Percentiles rank a stretch among this genome's conserved stretches.
Evolutionary conservation across 2,329 filamentous ascomycete genomes (phyloP).

Genomic region (Pyricularia pennisetigena): DNA sequence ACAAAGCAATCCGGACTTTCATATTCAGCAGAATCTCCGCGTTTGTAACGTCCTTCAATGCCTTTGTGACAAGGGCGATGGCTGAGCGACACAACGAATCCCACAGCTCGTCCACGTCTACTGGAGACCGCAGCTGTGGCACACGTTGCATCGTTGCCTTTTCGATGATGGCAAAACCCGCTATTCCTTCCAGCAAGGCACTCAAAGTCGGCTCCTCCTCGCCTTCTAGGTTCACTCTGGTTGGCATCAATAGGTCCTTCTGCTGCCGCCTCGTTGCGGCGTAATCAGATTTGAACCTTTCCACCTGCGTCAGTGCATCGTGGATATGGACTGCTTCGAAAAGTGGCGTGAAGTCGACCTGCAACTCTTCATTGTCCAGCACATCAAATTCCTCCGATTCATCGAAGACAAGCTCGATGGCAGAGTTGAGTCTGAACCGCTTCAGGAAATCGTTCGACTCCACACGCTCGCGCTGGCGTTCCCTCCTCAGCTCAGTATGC

Average conservation of each 20-base stretch:
- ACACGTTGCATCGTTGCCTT: slow-evolving; percentile 84
- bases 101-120: slow-evolving; percentile 97
- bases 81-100: slow-evolving; percentile 92
- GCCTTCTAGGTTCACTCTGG: slow-evolving; percentile 63
- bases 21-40: slow-evolving; percentile 89
- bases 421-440: slow-evolving; percentile 87
- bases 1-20: slow-evolving; percentile 84
- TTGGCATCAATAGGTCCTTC: slow-evolving; percentile 80
- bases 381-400: slow-evolving; percentile 95
- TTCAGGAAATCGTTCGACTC: slow-evolving; percentile 65
- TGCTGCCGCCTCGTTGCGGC: slow-evolving; percentile 83
- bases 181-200: slow-evolving; percentile 83
- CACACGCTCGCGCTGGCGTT: slow-evolving; percentile 72
- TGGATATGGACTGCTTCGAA: slow-evolving; percentile 97
- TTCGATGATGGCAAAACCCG: slow-evolving; percentile 94
- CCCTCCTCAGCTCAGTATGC: slow-evolving; percentile 80
- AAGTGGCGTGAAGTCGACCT: slow-evolving; percentile 88
- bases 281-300: slow-evolving; percentile 86
- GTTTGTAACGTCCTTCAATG: slow-evolving; percentile 70
- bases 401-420: slow-evolving; percentile 90
- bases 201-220: slow-evolving; percentile 84
- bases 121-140: slow-evolving; percentile 68
- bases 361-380: slow-evolving; percentile 86
- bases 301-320: slow-evolving; percentile 82
- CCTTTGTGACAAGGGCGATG: slow-evolving; percentile 71